Conservation (phyloP, 257 asterid species). For the Scutellaria minor region DNA sequence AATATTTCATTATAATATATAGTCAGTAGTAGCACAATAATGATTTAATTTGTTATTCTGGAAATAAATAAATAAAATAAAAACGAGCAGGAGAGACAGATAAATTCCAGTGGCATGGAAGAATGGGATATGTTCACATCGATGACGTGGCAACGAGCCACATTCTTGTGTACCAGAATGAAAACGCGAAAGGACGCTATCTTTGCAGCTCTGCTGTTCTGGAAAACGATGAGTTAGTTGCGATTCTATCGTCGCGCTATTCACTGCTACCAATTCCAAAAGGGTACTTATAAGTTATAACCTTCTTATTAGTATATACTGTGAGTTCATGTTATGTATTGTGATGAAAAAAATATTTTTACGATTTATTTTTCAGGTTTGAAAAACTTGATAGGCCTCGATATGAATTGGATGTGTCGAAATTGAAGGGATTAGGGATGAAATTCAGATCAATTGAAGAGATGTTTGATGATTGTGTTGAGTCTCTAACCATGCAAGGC, state of each 20-base stretch:
- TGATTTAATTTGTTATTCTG: no score
- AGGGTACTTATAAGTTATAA: slow-evolving; percentile 40
- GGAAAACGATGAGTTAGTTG: slow-evolving; percentile 58
- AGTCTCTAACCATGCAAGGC: slow-evolving; percentile 59
- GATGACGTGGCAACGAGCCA: slow-evolving; percentile 88
- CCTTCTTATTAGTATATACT: no score
- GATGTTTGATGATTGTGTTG: slow-evolving; percentile 84
- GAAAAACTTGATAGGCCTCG: slow-evolving; percentile 57
- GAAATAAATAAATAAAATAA: not conserved
- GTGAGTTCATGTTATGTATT: no score
- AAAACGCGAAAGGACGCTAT: slow-evolving; percentile 68
- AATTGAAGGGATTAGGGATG: slow-evolving; percentile 27
- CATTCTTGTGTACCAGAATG: slow-evolving; percentile 65
- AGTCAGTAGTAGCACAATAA: no score
- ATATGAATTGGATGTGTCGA: slow-evolving; percentile 65
- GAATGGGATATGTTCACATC: slow-evolving; percentile 95
- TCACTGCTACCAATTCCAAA: slow-evolving; percentile 71
- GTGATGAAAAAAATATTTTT: no score
- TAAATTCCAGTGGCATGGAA: slow-evolving; percentile 76
- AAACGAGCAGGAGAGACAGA: slow-evolving; percentile 58
- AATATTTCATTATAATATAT: no score
- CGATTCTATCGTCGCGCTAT: slow-evolving; percentile 59
- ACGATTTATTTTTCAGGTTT: slow-evolving; percentile 50
- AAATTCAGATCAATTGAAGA: slow-evolving; percentile 49
- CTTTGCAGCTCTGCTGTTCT: slow-evolving; percentile 72